Evolutionary conservation across 2,329 filamentous ascomycete genomes (phyloP).

Genomic region (Canariomyces notabilis): DNA sequence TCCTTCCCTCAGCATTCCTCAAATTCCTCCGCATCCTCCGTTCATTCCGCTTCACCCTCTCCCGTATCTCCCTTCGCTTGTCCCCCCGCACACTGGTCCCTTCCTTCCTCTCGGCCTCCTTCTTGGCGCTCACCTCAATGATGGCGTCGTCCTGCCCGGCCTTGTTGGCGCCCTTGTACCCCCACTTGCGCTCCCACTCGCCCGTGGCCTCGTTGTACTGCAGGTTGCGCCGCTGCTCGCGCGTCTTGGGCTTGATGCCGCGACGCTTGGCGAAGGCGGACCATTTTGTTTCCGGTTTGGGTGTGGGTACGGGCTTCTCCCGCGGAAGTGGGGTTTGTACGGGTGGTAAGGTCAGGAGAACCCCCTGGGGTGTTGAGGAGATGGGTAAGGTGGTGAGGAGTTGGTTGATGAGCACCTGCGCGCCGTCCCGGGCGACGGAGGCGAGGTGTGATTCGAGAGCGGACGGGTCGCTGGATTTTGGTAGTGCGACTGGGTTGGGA

Average conservation of each 20-base stretch:
- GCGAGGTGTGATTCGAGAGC: conserved; percentile 64
- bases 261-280: conserved; percentile 94
- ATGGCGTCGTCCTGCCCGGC: conserved; percentile 79
- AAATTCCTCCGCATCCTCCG: conserved; percentile 64
- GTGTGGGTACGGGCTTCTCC: conserved; percentile 82
- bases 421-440: conserved; percentile 76
- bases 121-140: conserved; percentile 82
- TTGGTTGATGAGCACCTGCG: conserved; percentile 90
- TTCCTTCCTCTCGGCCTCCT: conserved; percentile 58
- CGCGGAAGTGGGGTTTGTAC: conserved; percentile 70
- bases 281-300: conserved; percentile 87
- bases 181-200: conserved; percentile 93
- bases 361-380: conserved; percentile 60
- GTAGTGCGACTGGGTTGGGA: conserved; percentile 69
- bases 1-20: conserved; percentile 37
- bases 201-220: conserved; percentile 78
- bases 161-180: conserved; percentile 87
- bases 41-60: conserved; percentile 67
- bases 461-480: conserved; percentile 40
- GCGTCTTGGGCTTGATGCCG: conserved; percentile 85
- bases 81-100: conserved; percentile 58
- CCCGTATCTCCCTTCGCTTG: conserved; percentile 59
- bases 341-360: conserved; percentile 72
- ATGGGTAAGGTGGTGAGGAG: conserved; percentile 85
- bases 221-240: conserved; percentile 68